Conservation (phyloP, 805 yeast species). For the Cyberlindnera subsufficiens region DNA sequence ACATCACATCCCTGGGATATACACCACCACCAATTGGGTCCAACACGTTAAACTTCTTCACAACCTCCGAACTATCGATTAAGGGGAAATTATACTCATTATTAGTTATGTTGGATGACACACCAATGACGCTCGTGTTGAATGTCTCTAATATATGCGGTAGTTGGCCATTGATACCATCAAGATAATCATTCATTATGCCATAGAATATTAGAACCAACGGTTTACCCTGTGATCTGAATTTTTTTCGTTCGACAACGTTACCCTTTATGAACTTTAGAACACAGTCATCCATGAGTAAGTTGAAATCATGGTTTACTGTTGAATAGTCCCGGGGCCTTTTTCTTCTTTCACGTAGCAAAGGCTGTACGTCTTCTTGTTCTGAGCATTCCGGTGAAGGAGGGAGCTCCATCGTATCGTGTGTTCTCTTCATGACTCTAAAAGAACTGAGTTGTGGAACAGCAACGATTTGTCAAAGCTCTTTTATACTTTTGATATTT, state of each 20-base stretch:
- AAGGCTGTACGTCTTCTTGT: neutral
- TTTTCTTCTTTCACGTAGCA: neutral
- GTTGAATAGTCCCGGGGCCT: neutral
- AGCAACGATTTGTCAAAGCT: no score
- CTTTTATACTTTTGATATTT: no score
- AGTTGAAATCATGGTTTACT: constrained; percentile 8
- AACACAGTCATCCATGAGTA: constrained; percentile 7
- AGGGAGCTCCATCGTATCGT: constrained; percentile 2
- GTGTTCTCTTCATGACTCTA: constrained; percentile 9
- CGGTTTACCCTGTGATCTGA: constrained; percentile 3
- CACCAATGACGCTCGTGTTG: constrained; percentile 15
- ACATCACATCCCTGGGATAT: constrained; percentile 20
- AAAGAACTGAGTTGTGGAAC: no score
- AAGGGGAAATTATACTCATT: constrained; percentile 17
- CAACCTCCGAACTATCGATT: constrained; percentile 10
- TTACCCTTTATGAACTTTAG: constrained; percentile 7
- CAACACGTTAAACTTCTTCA: constrained; percentile 15
- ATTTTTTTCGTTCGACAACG: constrained; percentile 1
- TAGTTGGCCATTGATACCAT: constrained; percentile 4
- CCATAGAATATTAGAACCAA: constrained; percentile 23
- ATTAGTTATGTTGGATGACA: constrained; percentile 11
- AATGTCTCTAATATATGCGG: constrained; percentile 1
- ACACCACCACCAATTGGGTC: constrained; percentile 26
- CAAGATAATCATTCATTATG: constrained; percentile 12
- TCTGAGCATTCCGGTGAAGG: constrained; percentile 16